These are phyloP conservation scores for Kluyveromyces sp. DNA, from an alignment of 1,139 yeast species.

Conservation along the genomic window DNA sequence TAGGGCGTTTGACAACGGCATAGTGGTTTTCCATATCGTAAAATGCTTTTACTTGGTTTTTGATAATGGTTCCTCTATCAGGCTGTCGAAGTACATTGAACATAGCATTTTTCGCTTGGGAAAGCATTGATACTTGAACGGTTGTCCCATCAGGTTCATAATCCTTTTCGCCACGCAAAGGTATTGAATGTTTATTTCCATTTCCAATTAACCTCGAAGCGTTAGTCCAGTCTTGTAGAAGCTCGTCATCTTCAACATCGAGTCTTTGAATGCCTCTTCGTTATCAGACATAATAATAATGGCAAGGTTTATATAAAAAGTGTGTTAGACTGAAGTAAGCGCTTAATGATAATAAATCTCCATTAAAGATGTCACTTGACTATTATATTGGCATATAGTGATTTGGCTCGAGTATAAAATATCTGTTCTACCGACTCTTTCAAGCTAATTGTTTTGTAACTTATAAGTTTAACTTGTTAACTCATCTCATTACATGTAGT, in stretches of 20 bases:
- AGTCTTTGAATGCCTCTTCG: constrained; percentile 6
- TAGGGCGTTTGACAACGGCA: constrained; percentile 50
- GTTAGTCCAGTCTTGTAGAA: constrained; percentile 61
- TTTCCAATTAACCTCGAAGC: constrained; percentile 23
- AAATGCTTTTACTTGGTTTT: constrained; percentile 38
- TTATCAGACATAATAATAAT: neutral
- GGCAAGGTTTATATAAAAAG: too few species aligned
- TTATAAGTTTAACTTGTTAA: neutral
- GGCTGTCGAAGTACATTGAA: constrained; percentile 53
- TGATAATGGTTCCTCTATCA: constrained; percentile 48
- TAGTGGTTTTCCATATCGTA: constrained; percentile 39
- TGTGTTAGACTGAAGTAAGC: too few species aligned
- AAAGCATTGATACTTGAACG: constrained; percentile 46
- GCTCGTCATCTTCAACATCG: constrained; percentile 46
- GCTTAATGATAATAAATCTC: too few species aligned
- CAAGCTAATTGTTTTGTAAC: neutral
- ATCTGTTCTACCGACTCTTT: neutral
- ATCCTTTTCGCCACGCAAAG: constrained; percentile 77
- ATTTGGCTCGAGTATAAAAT: too few species aligned
- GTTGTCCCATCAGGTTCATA: constrained; percentile 76
- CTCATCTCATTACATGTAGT: neutral
- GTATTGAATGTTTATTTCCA: constrained; percentile 31
- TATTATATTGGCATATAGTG: too few species aligned
- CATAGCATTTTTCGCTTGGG: constrained; percentile 62
- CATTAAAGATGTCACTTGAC: too few species aligned